phyloP scores from a whole-genome alignment of 1,284 basidiomycete species.

The Albatrellus sp. region DNA sequence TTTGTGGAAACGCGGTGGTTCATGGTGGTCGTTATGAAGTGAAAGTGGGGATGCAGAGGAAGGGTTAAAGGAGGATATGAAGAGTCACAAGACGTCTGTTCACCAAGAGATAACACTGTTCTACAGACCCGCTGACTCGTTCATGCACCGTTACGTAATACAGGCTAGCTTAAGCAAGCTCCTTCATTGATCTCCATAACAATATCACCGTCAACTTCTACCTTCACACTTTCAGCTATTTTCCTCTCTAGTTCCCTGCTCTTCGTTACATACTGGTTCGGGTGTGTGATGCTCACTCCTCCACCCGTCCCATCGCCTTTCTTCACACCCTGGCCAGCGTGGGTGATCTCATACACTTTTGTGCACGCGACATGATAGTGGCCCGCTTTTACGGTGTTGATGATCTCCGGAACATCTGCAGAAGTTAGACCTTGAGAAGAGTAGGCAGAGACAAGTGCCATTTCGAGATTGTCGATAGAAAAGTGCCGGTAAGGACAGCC shows the following conservation, averaged over 20 bases:
- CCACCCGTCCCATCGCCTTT: constrained; percentile 85
- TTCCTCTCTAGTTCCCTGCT: constrained; percentile 56
- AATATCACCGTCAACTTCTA: constrained; percentile 20
- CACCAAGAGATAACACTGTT: too few relatives aligned
- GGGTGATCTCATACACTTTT: constrained; percentile 91
- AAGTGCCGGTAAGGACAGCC: constrained; percentile 97
- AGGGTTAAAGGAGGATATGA: neutral
- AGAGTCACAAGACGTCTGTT: too few relatives aligned
- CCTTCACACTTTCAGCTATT: constrained; percentile 18
- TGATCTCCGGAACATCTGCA: constrained; percentile 77
- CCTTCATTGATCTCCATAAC: constrained; percentile 14
- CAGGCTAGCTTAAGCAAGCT: neutral
- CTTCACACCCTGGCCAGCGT: constrained; percentile 59
- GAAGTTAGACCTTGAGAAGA: constrained; percentile 48
- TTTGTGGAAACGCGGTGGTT: constrained; percentile 18
- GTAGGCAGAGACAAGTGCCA: constrained; percentile 69
- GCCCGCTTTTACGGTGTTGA: constrained; percentile 66
- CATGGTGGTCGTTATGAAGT: constrained; percentile 14
- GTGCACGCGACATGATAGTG: constrained; percentile 98
- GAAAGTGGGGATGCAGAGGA: neutral
- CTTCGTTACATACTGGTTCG: constrained; percentile 73
- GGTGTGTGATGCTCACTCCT: constrained; percentile 88
- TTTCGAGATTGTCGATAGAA: constrained; percentile 72
- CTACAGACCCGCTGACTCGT: too few relatives aligned
- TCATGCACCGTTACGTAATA: too few relatives aligned